Conservation (phyloP, 257 asterid genomes). For the Handroanthus guayacan region DNA sequence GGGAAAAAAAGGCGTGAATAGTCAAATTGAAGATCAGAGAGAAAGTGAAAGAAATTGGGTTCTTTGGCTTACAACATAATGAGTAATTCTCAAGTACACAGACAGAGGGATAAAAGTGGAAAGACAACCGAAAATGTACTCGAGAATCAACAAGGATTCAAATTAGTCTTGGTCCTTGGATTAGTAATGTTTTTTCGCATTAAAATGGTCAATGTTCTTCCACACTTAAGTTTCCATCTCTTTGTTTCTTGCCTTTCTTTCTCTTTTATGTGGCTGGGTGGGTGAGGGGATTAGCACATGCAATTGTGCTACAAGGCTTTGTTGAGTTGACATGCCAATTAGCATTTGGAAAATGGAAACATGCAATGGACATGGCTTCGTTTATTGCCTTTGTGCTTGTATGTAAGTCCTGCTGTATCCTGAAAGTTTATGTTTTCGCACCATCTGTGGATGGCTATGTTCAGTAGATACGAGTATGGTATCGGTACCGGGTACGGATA, state of each 20-base stretch:
- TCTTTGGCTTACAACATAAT: neutral
- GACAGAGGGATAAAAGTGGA: conserved; percentile 8
- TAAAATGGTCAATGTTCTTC: neutral
- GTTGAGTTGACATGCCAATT: no score
- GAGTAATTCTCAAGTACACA: conserved; percentile 4
- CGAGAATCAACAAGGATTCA: neutral
- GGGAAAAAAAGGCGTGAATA: neutral
- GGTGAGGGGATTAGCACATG: no score
- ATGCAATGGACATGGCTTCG: no score
- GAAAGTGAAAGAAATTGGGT: conserved; percentile 19
- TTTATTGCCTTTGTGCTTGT: no score
- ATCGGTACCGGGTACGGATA: no score
- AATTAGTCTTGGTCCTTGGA: neutral
- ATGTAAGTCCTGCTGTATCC: neutral
- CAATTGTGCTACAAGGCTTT: no score
- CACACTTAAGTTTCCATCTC: no score
- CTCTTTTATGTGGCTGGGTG: no score
- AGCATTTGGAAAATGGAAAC: no score
- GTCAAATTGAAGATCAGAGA: conserved; percentile 23
- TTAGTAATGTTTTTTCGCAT: neutral
- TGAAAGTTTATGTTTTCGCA: neutral
- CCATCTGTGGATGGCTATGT: neutral
- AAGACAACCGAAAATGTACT: neutral
- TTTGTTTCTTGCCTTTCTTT: no score
- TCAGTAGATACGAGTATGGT: neutral